Percentiles rank a stretch among this genome's conserved stretches.
Conservation (phyloP, 768 basidiomycete genomes). For the Plicaturopsis crispa region DNA sequence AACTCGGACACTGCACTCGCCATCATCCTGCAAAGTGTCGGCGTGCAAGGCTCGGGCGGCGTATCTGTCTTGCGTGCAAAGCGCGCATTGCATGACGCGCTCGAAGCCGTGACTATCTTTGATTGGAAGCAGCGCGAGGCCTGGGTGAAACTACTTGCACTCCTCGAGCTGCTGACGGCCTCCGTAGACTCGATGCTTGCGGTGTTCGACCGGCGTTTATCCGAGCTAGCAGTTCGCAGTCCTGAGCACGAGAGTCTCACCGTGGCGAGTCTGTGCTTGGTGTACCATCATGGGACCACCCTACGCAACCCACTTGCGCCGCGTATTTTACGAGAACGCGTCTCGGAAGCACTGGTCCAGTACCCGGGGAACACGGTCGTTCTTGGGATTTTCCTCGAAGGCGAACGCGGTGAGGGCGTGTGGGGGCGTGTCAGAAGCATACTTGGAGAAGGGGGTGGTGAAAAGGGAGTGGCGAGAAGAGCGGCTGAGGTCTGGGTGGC, state of each 20-base stretch:
- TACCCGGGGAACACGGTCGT: constrained; percentile 70
- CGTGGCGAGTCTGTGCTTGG: constrained; percentile 46
- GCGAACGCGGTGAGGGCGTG: constrained; percentile 67
- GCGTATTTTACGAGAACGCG: constrained; percentile 46
- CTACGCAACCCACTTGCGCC: constrained; percentile 56
- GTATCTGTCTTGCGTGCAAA: constrained; percentile 57
- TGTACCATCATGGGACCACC: constrained; percentile 50
- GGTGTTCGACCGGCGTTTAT: constrained; percentile 24
- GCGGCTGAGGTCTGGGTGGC: constrained; percentile 71
- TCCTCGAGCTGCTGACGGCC: constrained; percentile 55
- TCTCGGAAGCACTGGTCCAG: constrained; percentile 40
- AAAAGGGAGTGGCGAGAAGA: constrained; percentile 53
- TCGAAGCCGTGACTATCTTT: constrained; percentile 15
- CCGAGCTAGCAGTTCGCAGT: constrained; percentile 7
- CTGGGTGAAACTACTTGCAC: constrained; percentile 58
- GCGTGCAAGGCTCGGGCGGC: constrained; percentile 42
- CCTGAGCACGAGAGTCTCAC: constrained; percentile 44
- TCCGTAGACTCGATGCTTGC: constrained; percentile 30
- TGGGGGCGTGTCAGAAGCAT: constrained; percentile 66
- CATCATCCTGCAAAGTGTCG: constrained; percentile 47
- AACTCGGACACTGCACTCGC: constrained; percentile 39
- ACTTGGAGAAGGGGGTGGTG: constrained; percentile 38
- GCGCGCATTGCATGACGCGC: constrained; percentile 50
- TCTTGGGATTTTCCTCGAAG: constrained; percentile 68
- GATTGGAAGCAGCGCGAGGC: constrained; percentile 52